Percentiles rank a stretch among this genome's conserved stretches.
Evolutionary conservation across 163 green algal species (phyloP).

Genomic region (Volvox carteri): DNA sequence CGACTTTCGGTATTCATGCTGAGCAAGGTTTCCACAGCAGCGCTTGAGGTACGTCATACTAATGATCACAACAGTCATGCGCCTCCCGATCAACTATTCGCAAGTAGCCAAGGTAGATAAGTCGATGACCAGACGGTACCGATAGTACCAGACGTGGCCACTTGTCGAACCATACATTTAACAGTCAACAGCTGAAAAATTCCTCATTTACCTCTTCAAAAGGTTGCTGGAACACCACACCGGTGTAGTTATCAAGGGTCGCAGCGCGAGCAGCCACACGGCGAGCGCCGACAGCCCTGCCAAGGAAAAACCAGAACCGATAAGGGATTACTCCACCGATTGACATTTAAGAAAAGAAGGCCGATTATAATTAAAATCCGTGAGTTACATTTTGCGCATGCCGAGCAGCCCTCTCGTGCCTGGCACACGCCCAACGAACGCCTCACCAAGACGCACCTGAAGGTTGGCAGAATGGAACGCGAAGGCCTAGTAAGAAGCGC

Average conservation of each 20-base stretch:
- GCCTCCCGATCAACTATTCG: no score
- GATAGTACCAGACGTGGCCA: conserved; percentile 4
- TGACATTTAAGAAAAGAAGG: neutral
- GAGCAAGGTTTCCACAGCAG: no score
- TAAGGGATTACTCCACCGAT: neutral
- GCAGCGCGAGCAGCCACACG: conserved; percentile 8
- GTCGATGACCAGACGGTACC: no score
- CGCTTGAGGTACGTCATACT: no score
- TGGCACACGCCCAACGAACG: neutral
- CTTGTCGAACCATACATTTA: neutral
- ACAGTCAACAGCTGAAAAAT: neutral
- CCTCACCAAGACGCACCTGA: neutral
- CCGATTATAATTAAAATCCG: neutral
- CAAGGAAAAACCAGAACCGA: neutral
- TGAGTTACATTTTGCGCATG: neutral
- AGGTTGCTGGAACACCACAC: conserved; percentile 75
- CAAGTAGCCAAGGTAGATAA: no score
- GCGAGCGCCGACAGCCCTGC: neutral
- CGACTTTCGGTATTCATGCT: no score
- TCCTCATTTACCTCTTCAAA: conserved; percentile 59
- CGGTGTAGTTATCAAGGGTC: conserved; percentile 63
- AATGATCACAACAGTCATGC: no score
- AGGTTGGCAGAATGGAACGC: neutral
- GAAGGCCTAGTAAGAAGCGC: neutral
- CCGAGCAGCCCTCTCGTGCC: neutral